phyloP scores from a whole-genome alignment of 2,329 filamentous ascomycete species.

The Nothophaeocryptopus gaeumannii region DNA sequence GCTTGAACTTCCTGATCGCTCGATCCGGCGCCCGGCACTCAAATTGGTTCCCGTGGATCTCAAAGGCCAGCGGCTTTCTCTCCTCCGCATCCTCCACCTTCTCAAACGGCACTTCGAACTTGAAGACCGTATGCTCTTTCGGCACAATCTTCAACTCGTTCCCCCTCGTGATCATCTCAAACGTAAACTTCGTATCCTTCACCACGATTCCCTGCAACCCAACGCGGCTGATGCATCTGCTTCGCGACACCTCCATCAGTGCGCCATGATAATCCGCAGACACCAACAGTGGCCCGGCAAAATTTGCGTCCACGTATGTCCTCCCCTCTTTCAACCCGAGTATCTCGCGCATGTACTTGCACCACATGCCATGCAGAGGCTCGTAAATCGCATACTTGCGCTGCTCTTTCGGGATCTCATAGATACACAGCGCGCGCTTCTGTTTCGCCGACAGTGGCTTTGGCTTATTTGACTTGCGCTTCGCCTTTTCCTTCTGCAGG shows the following conservation, averaged over 20 bases:
- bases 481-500: slow-evolving; percentile 32
- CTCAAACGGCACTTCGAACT: slow-evolving; percentile 63
- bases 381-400: slow-evolving; percentile 73
- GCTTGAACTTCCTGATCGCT: slow-evolving; percentile 88
- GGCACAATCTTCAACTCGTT: slow-evolving; percentile 75
- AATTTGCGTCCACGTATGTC: slow-evolving; percentile 54
- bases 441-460: slow-evolving; percentile 74
- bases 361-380: slow-evolving; percentile 75
- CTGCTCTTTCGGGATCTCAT: slow-evolving; percentile 68
- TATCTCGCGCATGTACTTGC: slow-evolving; percentile 79
- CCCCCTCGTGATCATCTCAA: slow-evolving; percentile 74
- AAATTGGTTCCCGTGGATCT: slow-evolving; percentile 85
- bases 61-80: slow-evolving; percentile 64
- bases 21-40: slow-evolving; percentile 78
- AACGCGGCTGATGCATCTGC: slow-evolving; percentile 75
- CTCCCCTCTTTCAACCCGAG: slow-evolving; percentile 53
- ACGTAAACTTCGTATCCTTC: slow-evolving; percentile 79
- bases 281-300: slow-evolving; percentile 69
- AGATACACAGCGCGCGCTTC: slow-evolving; percentile 69
- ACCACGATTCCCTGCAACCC: slow-evolving; percentile 84
- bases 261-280: slow-evolving; percentile 92
- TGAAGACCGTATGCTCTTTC: slow-evolving; percentile 86
- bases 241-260: slow-evolving; percentile 75
- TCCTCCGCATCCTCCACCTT: slow-evolving; percentile 20
- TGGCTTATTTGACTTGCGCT: slow-evolving; percentile 49